These are phyloP conservation scores for Tylopilus sp. DNA, from an alignment of 768 basidiomycete species.

Conservation along the genomic window DNA sequence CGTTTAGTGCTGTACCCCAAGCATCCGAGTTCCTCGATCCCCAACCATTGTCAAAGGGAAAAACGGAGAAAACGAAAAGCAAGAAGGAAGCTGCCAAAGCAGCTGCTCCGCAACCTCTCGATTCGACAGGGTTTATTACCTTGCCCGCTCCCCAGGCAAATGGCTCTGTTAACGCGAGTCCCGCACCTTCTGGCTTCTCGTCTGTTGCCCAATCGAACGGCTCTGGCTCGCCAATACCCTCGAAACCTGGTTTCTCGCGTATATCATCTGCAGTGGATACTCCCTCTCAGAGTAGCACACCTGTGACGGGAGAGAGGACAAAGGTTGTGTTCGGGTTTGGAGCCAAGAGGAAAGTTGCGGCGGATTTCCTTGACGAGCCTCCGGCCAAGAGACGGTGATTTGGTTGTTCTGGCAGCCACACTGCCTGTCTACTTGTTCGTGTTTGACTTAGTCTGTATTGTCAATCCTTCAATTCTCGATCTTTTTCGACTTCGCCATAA, in stretches of 20 bases:
- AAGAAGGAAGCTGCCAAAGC: conserved; percentile 67
- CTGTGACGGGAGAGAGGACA: conserved; percentile 60
- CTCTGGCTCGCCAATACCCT: conserved; percentile 60
- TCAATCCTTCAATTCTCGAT: background rate
- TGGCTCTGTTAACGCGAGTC: conserved; percentile 39
- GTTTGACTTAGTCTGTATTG: background rate
- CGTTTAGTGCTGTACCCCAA: conserved; percentile 78
- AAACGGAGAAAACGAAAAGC: conserved; percentile 77
- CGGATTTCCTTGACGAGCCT: conserved; percentile 64
- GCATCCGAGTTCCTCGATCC: conserved; percentile 75
- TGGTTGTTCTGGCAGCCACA: background rate
- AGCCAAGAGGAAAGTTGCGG: conserved; percentile 74
- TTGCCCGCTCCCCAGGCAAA: conserved; percentile 56
- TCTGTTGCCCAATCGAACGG: conserved; percentile 27
- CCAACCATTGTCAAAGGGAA: conserved; percentile 78
- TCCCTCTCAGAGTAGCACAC: conserved; percentile 48
- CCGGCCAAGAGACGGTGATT: conserved; percentile 52
- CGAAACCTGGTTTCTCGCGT: conserved; percentile 69
- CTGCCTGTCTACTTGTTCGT: background rate
- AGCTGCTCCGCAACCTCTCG: conserved; percentile 42
- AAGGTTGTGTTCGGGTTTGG: conserved; percentile 79
- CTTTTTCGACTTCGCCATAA: background rate
- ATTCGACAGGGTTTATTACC: conserved; percentile 65
- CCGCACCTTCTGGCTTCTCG: conserved; percentile 39
- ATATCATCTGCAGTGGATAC: conserved; percentile 58